Evolutionary conservation across 345 rosid species (phyloP), one percentile per base, ranked within the genome.

Genomic region (Euphorbia lathyris): DNA sequence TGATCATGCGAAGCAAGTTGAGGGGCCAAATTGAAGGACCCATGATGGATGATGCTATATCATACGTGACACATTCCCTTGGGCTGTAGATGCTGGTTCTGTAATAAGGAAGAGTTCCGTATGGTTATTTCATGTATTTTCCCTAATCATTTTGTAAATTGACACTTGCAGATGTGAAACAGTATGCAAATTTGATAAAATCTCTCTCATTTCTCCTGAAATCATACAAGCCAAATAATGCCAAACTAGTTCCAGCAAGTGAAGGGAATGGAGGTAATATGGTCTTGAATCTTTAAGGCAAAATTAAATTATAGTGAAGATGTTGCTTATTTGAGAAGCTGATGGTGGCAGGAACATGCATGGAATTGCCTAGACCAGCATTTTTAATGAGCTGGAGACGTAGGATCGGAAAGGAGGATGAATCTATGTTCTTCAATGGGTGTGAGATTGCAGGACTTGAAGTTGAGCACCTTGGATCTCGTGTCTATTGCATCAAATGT

Each of bases 301-400:
- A 45, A 45, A 45, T n/a, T n/a, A n/a, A n/a, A n/a, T 4, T 4
- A 30, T 3, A n/a, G 3, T 3, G 36, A 10, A 63, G 19, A 48
- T 57, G 32, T 60, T 9, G 57, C 20, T 66, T 23, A 66, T 42
- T 42, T 55, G 65, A 14, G 50, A 53, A 19, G 32, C 42, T 17
- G 27, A 63, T 71, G 61, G 17, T 58, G 20, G 59, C 78, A 81
- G 89, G 78, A 75, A 61, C 66, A 32, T 45, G 62, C 30, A n/a
- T 52, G 16, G 79, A 67, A 36, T 70, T 87, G 72, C 77, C 91
- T 17, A 32, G 53, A 70, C 96, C 95, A 0, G 89, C 85, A 74
- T 89, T 94, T 84, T 65, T 90, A 57, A 94, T 89, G 96, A 94
- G 97, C 70, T 92, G 97, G 99, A 87, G 92, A 80, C 82, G 99